phyloP scores from a whole-genome alignment of 208 protist genomes.

The Leishmania arabica region DNA sequence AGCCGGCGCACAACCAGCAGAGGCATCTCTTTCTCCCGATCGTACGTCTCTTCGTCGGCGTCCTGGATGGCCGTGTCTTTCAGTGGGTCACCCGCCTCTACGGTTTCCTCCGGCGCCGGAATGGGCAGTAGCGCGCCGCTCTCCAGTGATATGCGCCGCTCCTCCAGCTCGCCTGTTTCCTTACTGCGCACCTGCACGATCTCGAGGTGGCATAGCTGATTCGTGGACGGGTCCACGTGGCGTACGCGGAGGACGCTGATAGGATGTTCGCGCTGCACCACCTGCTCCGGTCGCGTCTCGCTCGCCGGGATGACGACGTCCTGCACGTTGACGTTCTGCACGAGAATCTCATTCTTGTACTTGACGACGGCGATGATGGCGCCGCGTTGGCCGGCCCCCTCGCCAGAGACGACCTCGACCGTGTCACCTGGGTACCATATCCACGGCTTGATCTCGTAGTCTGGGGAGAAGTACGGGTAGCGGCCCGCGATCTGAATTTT shows the following conservation, averaged over 20 bases:
- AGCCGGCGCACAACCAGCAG: conserved; percentile 73
- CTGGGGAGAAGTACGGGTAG: conserved; percentile 73
- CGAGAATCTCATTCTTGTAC: conserved; percentile 91
- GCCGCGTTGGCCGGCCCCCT: conserved; percentile 79
- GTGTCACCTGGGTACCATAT: conserved; percentile 89
- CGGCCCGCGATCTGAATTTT: conserved; percentile 48
- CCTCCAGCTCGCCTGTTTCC: conserved; percentile 68
- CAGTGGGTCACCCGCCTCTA: conserved; percentile 77
- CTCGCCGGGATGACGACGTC: conserved; percentile 87
- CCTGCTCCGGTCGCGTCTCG: conserved; percentile 83
- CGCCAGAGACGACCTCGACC: conserved; percentile 78
- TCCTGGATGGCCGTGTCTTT: conserved; percentile 86
- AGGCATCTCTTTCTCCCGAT: conserved; percentile 66
- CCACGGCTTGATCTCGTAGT: conserved; percentile 71
- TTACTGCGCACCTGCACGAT: conserved; percentile 85
- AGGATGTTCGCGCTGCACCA: conserved; percentile 87
- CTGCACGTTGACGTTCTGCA: conserved; percentile 90
- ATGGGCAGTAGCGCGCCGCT: conserved; percentile 84
- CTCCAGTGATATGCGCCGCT: conserved; percentile 75
- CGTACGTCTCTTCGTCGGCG: conserved; percentile 79
- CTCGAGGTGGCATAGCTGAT: conserved; percentile 68
- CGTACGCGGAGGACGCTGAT: conserved; percentile 71
- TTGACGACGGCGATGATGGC: conserved; percentile 84
- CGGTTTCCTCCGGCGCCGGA: conserved; percentile 46
- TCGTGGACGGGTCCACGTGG: conserved; percentile 86